Evolutionary conservation across 257 asterid species (phyloP), one percentile per base, ranked within the genome.

Genomic region (Avicennia marina): DNA sequence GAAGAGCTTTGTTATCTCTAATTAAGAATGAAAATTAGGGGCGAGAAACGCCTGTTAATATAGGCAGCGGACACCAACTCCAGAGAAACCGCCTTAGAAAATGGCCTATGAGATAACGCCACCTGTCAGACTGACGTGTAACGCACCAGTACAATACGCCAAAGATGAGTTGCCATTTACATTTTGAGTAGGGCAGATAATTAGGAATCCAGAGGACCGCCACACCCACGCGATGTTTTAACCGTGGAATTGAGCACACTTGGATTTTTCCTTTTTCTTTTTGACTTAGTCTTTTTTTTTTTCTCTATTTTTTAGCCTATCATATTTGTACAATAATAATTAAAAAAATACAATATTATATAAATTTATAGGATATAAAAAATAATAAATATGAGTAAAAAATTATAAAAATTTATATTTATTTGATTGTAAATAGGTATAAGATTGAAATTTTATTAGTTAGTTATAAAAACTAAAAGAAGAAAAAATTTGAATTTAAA

Each of bases 111-210:
- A 17, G 0, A 3, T 4, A 0, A 1, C 0, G 68, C 17, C 83
- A 71, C 77, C 64, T 78, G 66, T 62, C 16, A 1, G 0, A 0
- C 17, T 58, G 74, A 66, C 73, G 77, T 52, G 67, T 7, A 58
- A 24, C 11, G 65, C 72, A 67, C 63, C 2, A 50, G 21, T 34
- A 7, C 58, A 15, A 34, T 26, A 56, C 58, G 70, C 49, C 70
- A 52, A 34, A 4, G 17, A 16, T 67, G 53, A 60, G 67, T 60
- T 43, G 62, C 56, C 41, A 29, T 34, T 55, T 66, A 11, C 60
- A n/a, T 7, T 20, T 57, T 19, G 52, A 9, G 48, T 36, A 58
- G 58, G 27, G 51, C 57, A 56, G 43, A 65, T 24, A 22, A 65
- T 56, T 34, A 25, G 38, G 63, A 4, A 25, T 7, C 51, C 29